phyloP scores from a whole-genome alignment of 2,329 filamentous ascomycete species.

The Fusarium xylarioides region DNA sequence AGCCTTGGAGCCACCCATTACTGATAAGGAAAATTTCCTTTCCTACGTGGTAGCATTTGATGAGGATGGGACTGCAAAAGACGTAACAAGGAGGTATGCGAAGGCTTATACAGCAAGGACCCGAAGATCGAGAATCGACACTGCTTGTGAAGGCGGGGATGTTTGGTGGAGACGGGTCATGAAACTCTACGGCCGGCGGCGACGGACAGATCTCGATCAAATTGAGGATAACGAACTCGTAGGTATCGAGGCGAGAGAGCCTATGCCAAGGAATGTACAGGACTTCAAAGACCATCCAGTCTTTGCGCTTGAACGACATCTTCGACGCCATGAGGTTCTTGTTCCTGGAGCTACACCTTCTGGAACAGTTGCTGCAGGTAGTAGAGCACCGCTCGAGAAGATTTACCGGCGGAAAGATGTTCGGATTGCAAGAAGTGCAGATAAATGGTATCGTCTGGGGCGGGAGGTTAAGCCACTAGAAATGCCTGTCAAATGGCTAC shows the following conservation, averaged over 20 bases:
- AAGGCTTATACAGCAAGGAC: constrained; percentile 94
- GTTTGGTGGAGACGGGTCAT: constrained; percentile 65
- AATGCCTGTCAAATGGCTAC: constrained; percentile 81
- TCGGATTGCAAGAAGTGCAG: constrained; percentile 76
- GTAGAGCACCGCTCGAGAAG: constrained; percentile 71
- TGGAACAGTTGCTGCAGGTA: constrained; percentile 79
- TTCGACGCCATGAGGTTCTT: constrained; percentile 85
- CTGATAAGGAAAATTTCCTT: constrained; percentile 79
- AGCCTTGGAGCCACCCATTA: constrained; percentile 83
- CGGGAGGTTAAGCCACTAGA: constrained; percentile 80
- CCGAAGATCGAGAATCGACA: constrained; percentile 80
- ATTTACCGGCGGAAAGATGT: constrained; percentile 88
- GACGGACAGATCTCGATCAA: constrained; percentile 74
- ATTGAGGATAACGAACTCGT: constrained; percentile 83
- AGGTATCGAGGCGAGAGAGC: constrained; percentile 76
- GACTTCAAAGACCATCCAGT: constrained; percentile 89
- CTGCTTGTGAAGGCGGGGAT: constrained; percentile 56
- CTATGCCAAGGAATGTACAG: constrained; percentile 84
- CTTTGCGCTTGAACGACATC: constrained; percentile 85
- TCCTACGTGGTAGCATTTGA: constrained; percentile 89
- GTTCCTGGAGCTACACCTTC: constrained; percentile 73
- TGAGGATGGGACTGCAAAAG: constrained; percentile 77
- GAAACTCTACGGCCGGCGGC: constrained; percentile 55
- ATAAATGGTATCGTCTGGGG: constrained; percentile 92
- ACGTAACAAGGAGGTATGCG: constrained; percentile 88